Evolutionary conservation across 225 moss, liverwort and hornwort genomes (phyloP).

Genomic region (Ulota crispa): DNA sequence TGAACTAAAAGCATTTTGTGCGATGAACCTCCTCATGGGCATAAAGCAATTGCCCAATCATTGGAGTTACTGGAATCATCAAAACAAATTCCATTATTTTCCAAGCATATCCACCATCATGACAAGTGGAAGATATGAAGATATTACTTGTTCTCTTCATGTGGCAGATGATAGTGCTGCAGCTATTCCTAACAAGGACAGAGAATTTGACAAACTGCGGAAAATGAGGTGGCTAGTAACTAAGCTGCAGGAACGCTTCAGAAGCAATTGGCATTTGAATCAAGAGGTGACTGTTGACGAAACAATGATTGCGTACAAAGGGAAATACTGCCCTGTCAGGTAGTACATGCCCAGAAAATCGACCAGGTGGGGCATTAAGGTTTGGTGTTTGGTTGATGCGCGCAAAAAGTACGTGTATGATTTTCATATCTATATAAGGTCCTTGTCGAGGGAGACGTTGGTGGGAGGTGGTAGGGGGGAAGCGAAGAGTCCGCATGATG

Average conservation of each 20-base stretch:
- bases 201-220: neutral
- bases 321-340: neutral
- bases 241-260: neutral
- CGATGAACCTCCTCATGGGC: neutral
- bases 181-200: fast-evolving
- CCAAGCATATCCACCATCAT: neutral
- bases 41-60: neutral
- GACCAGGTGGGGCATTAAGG: neutral
- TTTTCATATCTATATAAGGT: neutral
- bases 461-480: neutral
- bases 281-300: neutral
- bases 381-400: neutral
- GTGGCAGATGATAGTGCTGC: neutral
- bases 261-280: neutral
- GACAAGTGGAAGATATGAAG: neutral
- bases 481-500: neutral
- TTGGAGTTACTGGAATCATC: neutral
- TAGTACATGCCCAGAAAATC: too few species aligned
- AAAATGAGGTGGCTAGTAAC: neutral
- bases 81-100: neutral
- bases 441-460: too few species aligned
- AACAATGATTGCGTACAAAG: neutral
- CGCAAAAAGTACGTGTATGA: too few species aligned
- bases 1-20: neutral
- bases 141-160: neutral